Evolutionary conservation across 495 filamentous ascomycete species (phyloP).

Genomic region (Trichoderma virens): DNA sequence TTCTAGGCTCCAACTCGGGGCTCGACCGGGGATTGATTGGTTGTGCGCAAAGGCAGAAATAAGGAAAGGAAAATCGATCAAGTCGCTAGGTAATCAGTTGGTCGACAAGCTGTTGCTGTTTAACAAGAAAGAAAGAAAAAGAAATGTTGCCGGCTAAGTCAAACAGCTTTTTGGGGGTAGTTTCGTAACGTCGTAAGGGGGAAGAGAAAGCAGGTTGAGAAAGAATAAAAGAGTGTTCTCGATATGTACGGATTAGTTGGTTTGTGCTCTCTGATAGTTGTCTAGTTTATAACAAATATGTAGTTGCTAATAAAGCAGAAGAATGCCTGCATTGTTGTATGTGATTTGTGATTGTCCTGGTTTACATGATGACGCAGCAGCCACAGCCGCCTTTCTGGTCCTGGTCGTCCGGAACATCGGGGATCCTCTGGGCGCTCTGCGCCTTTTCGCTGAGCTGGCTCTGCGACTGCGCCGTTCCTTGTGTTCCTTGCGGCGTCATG

Average conservation of each 20-base stretch:
- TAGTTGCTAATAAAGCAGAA: background rate
- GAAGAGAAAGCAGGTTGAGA: background rate
- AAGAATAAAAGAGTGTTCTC: constrained; percentile 4
- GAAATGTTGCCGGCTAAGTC: background rate
- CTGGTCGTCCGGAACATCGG: constrained; percentile 30
- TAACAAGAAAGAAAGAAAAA: background rate
- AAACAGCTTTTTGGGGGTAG: constrained; percentile 1
- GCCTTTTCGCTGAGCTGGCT: constrained; percentile 17
- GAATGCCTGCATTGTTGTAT: background rate
- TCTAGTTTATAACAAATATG: background rate
- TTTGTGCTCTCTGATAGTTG: constrained; percentile 6
- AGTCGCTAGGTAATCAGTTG: constrained; percentile 4
- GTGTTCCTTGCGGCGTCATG: constrained; percentile 18
- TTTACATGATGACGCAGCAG: constrained; percentile 49
- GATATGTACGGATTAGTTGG: constrained; percentile 9
- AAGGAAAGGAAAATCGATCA: background rate
- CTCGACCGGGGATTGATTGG: background rate
- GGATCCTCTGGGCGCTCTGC: constrained; percentile 18
- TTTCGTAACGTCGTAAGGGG: constrained; percentile 6
- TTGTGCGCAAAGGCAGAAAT: background rate
- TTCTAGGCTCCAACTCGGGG: background rate
- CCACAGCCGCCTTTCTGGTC: constrained; percentile 37
- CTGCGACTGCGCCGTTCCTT: constrained; percentile 15
- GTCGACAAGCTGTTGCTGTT: background rate
- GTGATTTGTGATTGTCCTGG: background rate